Evolutionary conservation across 768 basidiomycete genomes (phyloP).

Genomic region (Trichaptum fuscoviolaceum): DNA sequence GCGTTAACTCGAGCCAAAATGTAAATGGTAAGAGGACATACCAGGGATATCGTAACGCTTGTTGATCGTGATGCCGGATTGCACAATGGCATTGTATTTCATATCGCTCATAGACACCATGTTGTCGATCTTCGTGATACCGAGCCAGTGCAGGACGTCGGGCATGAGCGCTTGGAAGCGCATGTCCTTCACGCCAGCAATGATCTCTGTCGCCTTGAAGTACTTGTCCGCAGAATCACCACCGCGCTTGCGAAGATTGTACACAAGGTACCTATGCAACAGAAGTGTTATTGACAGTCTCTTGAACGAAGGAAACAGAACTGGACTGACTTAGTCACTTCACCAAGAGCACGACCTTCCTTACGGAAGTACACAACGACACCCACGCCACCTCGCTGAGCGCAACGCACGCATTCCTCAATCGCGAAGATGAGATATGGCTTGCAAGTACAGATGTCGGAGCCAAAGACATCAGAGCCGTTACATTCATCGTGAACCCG

Average conservation of each 20-base stretch:
- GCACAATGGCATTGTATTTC: slow-evolving; percentile 95
- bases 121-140: slow-evolving; percentile 82
- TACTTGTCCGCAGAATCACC: slow-evolving; percentile 92
- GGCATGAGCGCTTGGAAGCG: slow-evolving; percentile 95
- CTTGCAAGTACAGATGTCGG: slow-evolving; percentile 89
- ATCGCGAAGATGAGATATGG: slow-evolving; percentile 92
- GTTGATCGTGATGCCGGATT: slow-evolving; percentile 78
- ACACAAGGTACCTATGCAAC: slow-evolving; percentile 72
- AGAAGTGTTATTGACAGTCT: slow-evolving; percentile 5
- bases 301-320: background rate
- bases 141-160: slow-evolving; percentile 93
- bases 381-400: slow-evolving; percentile 83
- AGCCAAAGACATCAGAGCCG: slow-evolving; percentile 94
- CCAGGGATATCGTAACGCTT: slow-evolving; percentile 85
- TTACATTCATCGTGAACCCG: slow-evolving; percentile 97
- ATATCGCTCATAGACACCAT: slow-evolving; percentile 92
- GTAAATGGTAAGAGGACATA: slow-evolving; percentile 23
- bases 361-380: slow-evolving; percentile 93
- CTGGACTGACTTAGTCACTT: slow-evolving; percentile 74
- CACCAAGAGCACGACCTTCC: slow-evolving; percentile 88
- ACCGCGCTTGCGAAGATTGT: slow-evolving; percentile 92
- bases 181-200: slow-evolving; percentile 95
- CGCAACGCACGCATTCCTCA: slow-evolving; percentile 84
- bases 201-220: slow-evolving; percentile 89
- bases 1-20: background rate